Evolutionary conservation across 371 early-diverging fungal genomes (phyloP).

Genomic region (Catenaria anguillulae): DNA sequence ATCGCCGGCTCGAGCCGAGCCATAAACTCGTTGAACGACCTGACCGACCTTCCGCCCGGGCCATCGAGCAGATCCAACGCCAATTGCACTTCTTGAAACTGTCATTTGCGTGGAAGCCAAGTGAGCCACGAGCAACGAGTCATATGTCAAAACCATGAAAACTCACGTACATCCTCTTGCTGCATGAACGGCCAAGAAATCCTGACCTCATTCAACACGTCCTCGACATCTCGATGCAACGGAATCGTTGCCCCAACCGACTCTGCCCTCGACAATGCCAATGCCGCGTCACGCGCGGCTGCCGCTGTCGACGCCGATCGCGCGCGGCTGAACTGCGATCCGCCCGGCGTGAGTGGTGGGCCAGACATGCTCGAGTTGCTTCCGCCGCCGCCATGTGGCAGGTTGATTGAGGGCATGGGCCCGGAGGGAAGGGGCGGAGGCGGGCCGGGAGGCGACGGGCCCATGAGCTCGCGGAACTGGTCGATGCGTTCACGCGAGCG

Average conservation of each 20-base stretch:
- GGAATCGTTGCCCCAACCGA: neutral
- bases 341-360: neutral
- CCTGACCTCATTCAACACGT: neutral
- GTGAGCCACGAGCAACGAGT: neutral
- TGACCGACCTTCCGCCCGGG: constrained; percentile 1
- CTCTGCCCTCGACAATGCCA: neutral
- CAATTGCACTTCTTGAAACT: constrained; percentile 10
- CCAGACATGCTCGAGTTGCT: neutral
- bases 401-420: too few relatives aligned
- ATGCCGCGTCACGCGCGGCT: neutral
- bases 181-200: constrained; percentile 4
- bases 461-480: neutral
- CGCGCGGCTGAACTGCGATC: neutral
- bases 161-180: neutral
- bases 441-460: neutral
- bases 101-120: neutral
- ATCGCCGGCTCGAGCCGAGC: constrained; percentile 10
- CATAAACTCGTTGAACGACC: constrained; percentile 6
- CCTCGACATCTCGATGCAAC: neutral
- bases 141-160: neutral
- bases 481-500: constrained; percentile 2
- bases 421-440: neutral
- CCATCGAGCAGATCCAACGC: constrained; percentile 11
- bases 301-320: neutral
- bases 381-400: neutral